Evolutionary conservation across 306 rosid species (phyloP), one percentile per base, ranked within the genome.

Genomic region (Lathyrus sativus): DNA sequence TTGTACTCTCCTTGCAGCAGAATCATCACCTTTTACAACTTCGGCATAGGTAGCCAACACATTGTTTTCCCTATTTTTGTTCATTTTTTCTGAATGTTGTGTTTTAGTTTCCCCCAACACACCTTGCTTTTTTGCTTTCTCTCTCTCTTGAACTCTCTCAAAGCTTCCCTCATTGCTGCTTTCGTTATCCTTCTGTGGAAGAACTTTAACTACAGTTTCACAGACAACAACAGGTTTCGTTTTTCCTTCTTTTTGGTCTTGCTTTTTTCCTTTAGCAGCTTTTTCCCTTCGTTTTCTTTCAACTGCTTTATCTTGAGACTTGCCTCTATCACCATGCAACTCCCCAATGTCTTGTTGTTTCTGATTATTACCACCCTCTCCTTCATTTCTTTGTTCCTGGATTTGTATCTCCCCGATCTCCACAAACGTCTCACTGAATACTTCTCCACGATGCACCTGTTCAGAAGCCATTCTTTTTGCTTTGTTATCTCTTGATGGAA

Each of bases 391-490:
- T 54, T n/a, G n/a, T n/a, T n/a, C n/a, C n/a, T n/a, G n/a, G n/a
- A n/a, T n/a, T n/a, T n/a, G n/a, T n/a, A 43, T 55, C 28, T 81
- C 89, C 44, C 61, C 76, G 7, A 53, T 22, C 81, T 78, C 83
- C 6, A 29, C 35, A 0, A 60, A 1, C 7, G 19, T 50, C 31
- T 17, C 70, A 3, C 51, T 62, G 41, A 75, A 53, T 53, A 22
- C 58, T 4, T 79, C 88, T 76, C 76, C 77, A 1, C 83, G 82
- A 45, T 14, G 44, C 44, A 70, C 5, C 65, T 89, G 85, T 74
- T 78, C 83, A 2, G 87, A 81, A 13, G 96, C 91, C 98, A 89
- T 89, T 87, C 26, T 46, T 13, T 46, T 85, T 19, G 69, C 56
- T 35, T 11, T 56, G 7, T 14, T 24, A 14, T 42, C 26, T 35